Percentiles rank a stretch among this genome's conserved stretches.
Evolutionary conservation across 2,329 filamentous ascomycete species (phyloP).

Genomic region (Chrysoporthe deuterocubensis): DNA sequence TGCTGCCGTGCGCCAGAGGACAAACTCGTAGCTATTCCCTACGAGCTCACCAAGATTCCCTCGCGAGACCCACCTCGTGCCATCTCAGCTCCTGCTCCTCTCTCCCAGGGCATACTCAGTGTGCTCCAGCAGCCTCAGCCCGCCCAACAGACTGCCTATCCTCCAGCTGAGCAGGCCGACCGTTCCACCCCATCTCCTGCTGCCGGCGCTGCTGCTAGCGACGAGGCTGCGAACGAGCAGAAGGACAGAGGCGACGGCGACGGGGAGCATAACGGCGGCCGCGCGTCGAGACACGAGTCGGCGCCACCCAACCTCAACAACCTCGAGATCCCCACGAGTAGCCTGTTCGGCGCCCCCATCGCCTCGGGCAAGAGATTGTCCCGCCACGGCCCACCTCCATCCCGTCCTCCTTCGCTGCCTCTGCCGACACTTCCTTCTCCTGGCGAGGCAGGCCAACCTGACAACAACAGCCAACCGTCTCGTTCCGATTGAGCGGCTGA

Average conservation of each 20-base stretch:
- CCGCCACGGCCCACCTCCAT: conserved; percentile 2
- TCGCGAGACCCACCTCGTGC: background rate
- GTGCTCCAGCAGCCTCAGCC: background rate
- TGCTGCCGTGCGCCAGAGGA: background rate
- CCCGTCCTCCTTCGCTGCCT: conserved; percentile 1
- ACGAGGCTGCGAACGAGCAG: background rate
- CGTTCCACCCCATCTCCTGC: background rate
- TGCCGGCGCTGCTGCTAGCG: background rate
- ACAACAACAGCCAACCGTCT: background rate
- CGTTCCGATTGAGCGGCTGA: background rate
- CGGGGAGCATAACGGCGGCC: background rate
- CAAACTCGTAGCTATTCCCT: background rate
- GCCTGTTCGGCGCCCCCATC: background rate
- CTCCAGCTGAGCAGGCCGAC: background rate
- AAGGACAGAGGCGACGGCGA: background rate
- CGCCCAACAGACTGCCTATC: background rate
- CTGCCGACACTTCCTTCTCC: conserved; percentile 1
- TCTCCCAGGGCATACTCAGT: background rate
- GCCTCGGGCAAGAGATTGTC: background rate
- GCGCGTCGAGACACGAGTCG: background rate
- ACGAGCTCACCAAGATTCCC: background rate
- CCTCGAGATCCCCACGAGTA: background rate
- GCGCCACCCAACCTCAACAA: background rate
- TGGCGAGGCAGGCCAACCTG: background rate
- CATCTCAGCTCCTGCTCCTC: background rate